Evolutionary conservation across 805 yeast species (phyloP).

Genomic region (Priceomyces haplophilus): DNA sequence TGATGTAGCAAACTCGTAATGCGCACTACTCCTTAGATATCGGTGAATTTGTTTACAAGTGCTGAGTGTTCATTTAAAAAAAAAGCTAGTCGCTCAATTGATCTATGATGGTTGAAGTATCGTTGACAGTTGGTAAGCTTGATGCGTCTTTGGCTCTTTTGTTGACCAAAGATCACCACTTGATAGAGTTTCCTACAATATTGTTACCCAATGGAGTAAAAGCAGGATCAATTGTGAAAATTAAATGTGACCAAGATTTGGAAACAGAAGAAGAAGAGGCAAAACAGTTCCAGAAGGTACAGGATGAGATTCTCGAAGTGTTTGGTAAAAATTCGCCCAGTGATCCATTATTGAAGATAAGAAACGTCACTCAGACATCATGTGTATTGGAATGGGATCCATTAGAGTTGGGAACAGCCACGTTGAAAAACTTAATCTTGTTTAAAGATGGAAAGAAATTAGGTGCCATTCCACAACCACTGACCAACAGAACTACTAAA

Average conservation of each 20-base stretch:
- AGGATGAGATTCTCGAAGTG: constrained; percentile 65
- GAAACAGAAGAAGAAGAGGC: constrained; percentile 62
- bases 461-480: constrained; percentile 82
- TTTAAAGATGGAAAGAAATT: constrained; percentile 72
- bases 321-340: constrained; percentile 75
- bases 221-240: constrained; percentile 89
- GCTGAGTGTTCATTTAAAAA: not conserved
- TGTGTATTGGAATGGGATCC: constrained; percentile 95
- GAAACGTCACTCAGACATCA: constrained; percentile 89
- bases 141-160: constrained; percentile 93
- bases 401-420: constrained; percentile 77
- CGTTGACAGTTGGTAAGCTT: constrained; percentile 90
- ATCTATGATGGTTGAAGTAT: constrained; percentile 74
- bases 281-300: constrained; percentile 58
- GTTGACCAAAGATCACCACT: constrained; percentile 86
- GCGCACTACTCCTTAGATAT: not conserved
- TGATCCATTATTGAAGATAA: constrained; percentile 62
- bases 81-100: not conserved
- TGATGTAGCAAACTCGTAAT: not conserved
- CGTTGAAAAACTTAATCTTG: constrained; percentile 68
- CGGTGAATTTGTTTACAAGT: not conserved
- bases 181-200: constrained; percentile 95
- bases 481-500: constrained; percentile 74
- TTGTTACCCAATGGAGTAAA: constrained; percentile 83
- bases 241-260: constrained; percentile 75